These are phyloP conservation scores for Ambrosia trifida DNA, from an alignment of 129 eudicot species.

Conservation along the genomic window DNA sequence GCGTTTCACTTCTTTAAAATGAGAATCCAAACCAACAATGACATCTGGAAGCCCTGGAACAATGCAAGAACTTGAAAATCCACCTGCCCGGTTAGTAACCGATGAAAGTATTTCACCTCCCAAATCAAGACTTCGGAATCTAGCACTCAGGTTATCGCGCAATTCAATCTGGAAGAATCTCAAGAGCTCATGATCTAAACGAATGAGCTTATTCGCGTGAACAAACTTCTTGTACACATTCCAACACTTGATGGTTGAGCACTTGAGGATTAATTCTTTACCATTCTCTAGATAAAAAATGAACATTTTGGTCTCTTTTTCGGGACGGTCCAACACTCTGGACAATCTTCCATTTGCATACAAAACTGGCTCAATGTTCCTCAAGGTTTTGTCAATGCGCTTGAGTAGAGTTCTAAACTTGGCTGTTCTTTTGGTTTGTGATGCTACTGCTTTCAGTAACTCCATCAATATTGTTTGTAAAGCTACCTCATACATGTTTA, in stretches of 20 bases:
- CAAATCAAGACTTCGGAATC: not conserved
- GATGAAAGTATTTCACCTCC: not conserved
- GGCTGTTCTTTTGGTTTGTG: not conserved
- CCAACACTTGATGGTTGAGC: slow-evolving; percentile 32
- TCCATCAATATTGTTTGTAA: slow-evolving; percentile 15
- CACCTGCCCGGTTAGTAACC: slow-evolving; percentile 11
- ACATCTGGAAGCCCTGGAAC: slow-evolving; percentile 33
- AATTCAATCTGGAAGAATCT: slow-evolving; percentile 17
- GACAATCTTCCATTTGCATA: not conserved
- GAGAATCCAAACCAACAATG: slow-evolving; percentile 31
- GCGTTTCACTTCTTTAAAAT: slow-evolving; percentile 28
- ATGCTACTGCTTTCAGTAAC: slow-evolving; percentile 8
- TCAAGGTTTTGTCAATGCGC: slow-evolving; percentile 24
- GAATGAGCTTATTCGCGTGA: slow-evolving; percentile 8
- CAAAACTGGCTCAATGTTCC: slow-evolving; percentile 9
- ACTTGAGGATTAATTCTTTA: slow-evolving; percentile 17
- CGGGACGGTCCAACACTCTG: slow-evolving; percentile 20
- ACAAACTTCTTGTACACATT: slow-evolving; percentile 27
- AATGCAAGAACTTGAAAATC: slow-evolving; percentile 22
- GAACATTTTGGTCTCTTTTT: slow-evolving; percentile 23
- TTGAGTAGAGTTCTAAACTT: slow-evolving; percentile 29
- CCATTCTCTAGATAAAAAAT: slow-evolving; percentile 17
- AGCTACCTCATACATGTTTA: not conserved
- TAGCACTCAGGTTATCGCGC: slow-evolving; percentile 7
- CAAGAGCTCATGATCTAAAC: slow-evolving; percentile 18